A percentile compares a stretch with the other conserved stretches of the same genome.
phyloP scores from a whole-genome alignment of 164 flowering plant species.

The Buxus sempervirens region DNA sequence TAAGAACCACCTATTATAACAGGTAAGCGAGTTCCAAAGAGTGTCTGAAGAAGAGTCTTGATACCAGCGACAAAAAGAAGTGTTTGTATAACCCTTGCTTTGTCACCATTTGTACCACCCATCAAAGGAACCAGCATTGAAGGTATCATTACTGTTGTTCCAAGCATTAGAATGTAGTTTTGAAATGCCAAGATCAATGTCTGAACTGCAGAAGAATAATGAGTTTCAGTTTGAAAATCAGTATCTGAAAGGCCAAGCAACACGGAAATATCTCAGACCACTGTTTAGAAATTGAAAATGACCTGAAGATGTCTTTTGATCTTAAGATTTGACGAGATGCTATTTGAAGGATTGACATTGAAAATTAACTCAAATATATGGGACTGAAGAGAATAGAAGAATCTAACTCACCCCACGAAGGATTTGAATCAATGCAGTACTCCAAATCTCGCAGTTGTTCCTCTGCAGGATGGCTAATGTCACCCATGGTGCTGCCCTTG shows the following conservation, averaged over 20 bases:
- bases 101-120: constrained; percentile 74
- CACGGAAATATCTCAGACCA: not conserved
- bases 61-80: constrained; percentile 63
- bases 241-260: not conserved
- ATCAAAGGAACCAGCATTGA: constrained; percentile 53
- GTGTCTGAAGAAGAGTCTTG: constrained; percentile 64
- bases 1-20: constrained; percentile 63
- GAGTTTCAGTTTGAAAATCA: not conserved
- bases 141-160: constrained; percentile 53
- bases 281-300: not conserved
- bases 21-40: constrained; percentile 64
- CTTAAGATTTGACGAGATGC: not conserved
- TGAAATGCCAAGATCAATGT: constrained; percentile 62
- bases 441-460: constrained; percentile 2
- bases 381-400: not conserved
- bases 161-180: constrained; percentile 66
- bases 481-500: not conserved
- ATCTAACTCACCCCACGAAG: constrained; percentile 2
- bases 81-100: constrained; percentile 61
- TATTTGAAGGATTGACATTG: not conserved
- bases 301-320: too few species aligned
- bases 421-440: constrained; percentile 6
- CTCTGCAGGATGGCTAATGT: constrained; percentile 2
- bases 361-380: not conserved
- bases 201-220: constrained; percentile 40